These are phyloP conservation scores for Cotoneaster glaucophyllus DNA, from an alignment of 306 rosid genomes.

Conservation along the genomic window DNA sequence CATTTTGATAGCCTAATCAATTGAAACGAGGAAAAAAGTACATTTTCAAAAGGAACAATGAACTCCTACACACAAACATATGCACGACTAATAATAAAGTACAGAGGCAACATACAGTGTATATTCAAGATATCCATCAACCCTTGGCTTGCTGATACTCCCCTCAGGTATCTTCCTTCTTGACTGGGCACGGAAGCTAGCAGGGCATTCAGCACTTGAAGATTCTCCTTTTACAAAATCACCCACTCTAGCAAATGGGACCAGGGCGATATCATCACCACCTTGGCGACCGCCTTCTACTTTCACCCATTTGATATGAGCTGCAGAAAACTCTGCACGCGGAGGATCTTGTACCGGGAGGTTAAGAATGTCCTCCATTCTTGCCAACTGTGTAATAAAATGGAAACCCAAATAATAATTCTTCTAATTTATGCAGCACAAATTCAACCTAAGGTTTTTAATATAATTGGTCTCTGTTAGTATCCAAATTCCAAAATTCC, in stretches of 20 bases:
- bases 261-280: constrained; percentile 68
- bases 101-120: constrained; percentile 42
- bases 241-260: constrained; percentile 66
- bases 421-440: background rate
- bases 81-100: background rate
- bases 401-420: background rate
- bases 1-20: constrained; percentile 19
- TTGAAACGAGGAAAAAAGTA: constrained; percentile 34
- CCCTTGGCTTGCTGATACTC: constrained; percentile 65
- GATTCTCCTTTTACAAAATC: constrained; percentile 84
- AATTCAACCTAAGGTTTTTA: background rate
- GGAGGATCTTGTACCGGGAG: constrained; percentile 74
- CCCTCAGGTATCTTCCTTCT: constrained; percentile 63
- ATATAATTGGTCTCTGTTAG: background rate
- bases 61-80: background rate
- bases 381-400: constrained; percentile 44
- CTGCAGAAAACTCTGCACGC: constrained; percentile 54
- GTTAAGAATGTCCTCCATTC: constrained; percentile 79
- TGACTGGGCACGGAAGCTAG: constrained; percentile 68
- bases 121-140: constrained; percentile 80
- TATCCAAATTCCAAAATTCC: background rate
- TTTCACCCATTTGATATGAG: constrained; percentile 57
- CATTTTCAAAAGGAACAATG: background rate
- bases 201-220: constrained; percentile 55
- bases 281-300: constrained; percentile 83